Conservation (phyloP, 78 protist genomes). For the Protostelium mycophagum region DNA sequence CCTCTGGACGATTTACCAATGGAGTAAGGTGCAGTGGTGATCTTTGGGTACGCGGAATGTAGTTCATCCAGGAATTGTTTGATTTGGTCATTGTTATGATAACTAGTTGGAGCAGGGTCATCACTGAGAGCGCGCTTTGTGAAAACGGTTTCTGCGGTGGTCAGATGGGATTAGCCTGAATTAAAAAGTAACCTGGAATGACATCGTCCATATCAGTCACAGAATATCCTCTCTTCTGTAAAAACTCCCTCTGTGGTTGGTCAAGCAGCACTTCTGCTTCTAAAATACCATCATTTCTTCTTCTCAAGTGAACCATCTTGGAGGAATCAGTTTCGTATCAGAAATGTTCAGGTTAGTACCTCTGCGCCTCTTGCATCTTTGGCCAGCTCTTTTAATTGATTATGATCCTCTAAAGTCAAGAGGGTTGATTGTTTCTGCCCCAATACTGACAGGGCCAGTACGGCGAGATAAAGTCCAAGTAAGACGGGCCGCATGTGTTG, state of each 20-base stretch:
- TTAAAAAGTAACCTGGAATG: background rate
- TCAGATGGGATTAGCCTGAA: background rate
- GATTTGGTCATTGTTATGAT: conserved; percentile 4
- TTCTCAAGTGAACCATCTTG: background rate
- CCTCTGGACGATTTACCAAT: conserved; percentile 24
- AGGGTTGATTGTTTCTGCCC: too few relatives aligned
- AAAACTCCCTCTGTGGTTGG: background rate
- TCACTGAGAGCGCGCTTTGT: background rate
- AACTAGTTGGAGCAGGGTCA: background rate
- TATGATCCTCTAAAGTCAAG: too few relatives aligned
- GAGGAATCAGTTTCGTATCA: too few relatives aligned
- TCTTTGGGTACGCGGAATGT: background rate
- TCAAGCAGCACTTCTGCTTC: background rate
- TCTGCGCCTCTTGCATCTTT: too few relatives aligned
- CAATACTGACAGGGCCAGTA: too few relatives aligned
- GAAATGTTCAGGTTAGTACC: too few relatives aligned
- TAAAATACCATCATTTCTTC: background rate
- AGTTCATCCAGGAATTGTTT: background rate
- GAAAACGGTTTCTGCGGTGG: background rate
- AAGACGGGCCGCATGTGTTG: too few relatives aligned
- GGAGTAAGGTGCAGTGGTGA: conserved; percentile 17
- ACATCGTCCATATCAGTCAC: too few relatives aligned
- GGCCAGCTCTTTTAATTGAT: too few relatives aligned
- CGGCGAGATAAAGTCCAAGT: too few relatives aligned
- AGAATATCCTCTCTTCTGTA: too few relatives aligned